Evolutionary conservation across 2,329 filamentous ascomycete species (phyloP).

Genomic region (Claviceps africana): DNA sequence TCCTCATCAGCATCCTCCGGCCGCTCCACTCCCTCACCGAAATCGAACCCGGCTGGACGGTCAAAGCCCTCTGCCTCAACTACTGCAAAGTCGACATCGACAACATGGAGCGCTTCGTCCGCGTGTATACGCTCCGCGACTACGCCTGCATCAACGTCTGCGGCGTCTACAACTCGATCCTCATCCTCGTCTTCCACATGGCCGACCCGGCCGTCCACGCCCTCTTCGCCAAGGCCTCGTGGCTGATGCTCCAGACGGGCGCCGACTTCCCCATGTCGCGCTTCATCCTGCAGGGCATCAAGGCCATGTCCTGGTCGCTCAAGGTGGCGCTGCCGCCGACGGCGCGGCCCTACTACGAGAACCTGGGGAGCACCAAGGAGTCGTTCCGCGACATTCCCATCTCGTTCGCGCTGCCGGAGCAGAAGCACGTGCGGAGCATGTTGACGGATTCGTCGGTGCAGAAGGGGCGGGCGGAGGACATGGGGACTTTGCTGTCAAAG

Average conservation of each 20-base stretch:
- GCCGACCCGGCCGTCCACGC: constrained; percentile 1
- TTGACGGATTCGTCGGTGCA: background rate
- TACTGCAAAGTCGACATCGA: constrained; percentile 5
- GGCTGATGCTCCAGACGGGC: constrained; percentile 4
- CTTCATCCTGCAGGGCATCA: constrained; percentile 8
- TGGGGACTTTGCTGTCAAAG: constrained; percentile 4
- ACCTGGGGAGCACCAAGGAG: constrained; percentile 3
- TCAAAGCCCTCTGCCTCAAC: constrained; percentile 4
- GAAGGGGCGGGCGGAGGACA: constrained; percentile 2
- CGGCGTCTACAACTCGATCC: constrained; percentile 7
- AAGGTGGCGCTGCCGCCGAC: constrained; percentile 5
- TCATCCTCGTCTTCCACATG: constrained; percentile 6
- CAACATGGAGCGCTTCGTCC: constrained; percentile 5
- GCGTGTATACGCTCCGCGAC: constrained; percentile 4
- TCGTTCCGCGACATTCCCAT: constrained; percentile 8
- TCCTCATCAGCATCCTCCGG: constrained; percentile 7
- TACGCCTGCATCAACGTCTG: constrained; percentile 8
- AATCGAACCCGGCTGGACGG: constrained; percentile 5
- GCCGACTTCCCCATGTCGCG: constrained; percentile 7
- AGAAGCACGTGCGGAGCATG: constrained; percentile 5
- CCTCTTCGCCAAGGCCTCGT: constrained; percentile 6
- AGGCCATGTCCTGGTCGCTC: constrained; percentile 8
- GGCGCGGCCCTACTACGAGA: constrained; percentile 4
- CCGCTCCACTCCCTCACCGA: constrained; percentile 2
- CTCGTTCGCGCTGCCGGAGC: constrained; percentile 8